phyloP scores from a whole-genome alignment of 345 rosid species.

The Sonneratia caseolaris region DNA sequence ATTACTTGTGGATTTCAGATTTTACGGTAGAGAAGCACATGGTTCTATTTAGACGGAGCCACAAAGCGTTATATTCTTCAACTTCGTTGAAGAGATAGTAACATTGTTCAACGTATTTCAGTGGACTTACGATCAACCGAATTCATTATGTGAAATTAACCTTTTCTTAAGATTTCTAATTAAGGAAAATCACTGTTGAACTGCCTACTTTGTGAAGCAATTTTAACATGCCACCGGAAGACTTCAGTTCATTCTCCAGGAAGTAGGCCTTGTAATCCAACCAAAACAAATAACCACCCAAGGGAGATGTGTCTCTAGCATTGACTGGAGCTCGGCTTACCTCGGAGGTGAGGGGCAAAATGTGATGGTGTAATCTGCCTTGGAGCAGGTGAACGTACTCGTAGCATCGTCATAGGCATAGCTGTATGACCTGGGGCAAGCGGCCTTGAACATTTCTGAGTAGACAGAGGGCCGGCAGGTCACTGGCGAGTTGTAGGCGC shows the following conservation, averaged over 20 bases:
- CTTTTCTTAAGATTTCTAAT: too few relatives aligned
- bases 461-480: slow-evolving; percentile 83
- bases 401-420: slow-evolving; percentile 90
- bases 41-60: too few relatives aligned
- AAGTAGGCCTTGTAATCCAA: background rate
- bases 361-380: slow-evolving; percentile 82
- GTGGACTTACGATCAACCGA: too few relatives aligned
- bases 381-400: slow-evolving; percentile 84
- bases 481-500: slow-evolving; percentile 76
- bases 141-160: too few relatives aligned
- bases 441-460: slow-evolving; percentile 81
- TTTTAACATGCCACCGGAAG: too few relatives aligned
- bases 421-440: slow-evolving; percentile 89
- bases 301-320: background rate
- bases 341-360: slow-evolving; percentile 91
- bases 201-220: too few relatives aligned
- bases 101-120: too few relatives aligned
- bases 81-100: too few relatives aligned
- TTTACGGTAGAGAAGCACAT: too few relatives aligned
- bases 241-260: background rate
- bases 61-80: too few relatives aligned
- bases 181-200: too few relatives aligned
- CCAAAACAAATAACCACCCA: background rate
- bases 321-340: slow-evolving; percentile 16
- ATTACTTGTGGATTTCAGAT: too few relatives aligned